Evolutionary conservation across 1,284 basidiomycete genomes (phyloP).

Genomic region (Inonotus obliquus): DNA sequence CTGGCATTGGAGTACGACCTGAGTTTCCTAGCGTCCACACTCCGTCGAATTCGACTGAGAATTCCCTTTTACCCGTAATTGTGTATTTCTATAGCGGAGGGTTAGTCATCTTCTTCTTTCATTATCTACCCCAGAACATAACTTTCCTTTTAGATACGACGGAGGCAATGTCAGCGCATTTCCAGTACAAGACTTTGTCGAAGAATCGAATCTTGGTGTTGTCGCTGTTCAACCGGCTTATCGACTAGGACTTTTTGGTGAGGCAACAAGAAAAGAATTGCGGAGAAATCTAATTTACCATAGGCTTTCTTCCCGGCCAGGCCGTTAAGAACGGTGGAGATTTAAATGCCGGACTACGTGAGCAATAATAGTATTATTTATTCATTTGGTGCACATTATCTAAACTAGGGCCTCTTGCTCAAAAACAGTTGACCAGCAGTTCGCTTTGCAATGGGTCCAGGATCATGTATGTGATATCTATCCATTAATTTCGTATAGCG

Average conservation of each 20-base stretch:
- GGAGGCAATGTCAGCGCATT: slow-evolving; percentile 1
- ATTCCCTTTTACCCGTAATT: slow-evolving; percentile 19
- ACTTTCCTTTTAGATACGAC: background rate
- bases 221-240: slow-evolving; percentile 12
- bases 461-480: background rate
- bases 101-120: slow-evolving; percentile 12
- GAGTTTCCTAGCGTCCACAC: background rate
- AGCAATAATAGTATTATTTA: slow-evolving; percentile 25
- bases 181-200: slow-evolving; percentile 4
- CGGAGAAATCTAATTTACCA: background rate
- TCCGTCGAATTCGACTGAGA: background rate
- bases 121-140: background rate
- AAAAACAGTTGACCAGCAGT: background rate
- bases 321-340: slow-evolving; percentile 24
- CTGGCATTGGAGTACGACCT: background rate
- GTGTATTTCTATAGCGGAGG: slow-evolving; percentile 34
- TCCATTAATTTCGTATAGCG: background rate
- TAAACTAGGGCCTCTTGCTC: background rate
- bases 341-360: slow-evolving; percentile 19
- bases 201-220: slow-evolving; percentile 4
- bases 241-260: slow-evolving; percentile 13
- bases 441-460: slow-evolving; percentile 5
- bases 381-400: no score
- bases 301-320: slow-evolving; percentile 29
- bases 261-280: background rate